Base-by-base conservation (phyloP, 2,329 filamentous ascomycete species). In the Lachnellula hyalina region DNA sequence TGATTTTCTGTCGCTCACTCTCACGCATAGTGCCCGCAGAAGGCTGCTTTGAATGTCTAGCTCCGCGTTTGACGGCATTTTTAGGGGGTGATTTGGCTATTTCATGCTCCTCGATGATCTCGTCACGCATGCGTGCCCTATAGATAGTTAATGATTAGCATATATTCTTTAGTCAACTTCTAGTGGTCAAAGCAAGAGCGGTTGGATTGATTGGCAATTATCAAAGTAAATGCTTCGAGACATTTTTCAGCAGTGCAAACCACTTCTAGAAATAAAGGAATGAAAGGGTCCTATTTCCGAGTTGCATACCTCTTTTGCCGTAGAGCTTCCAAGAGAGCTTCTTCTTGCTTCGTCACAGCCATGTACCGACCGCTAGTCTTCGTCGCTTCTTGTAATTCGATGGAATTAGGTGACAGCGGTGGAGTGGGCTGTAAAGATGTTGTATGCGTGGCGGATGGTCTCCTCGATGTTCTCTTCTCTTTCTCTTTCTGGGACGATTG, bases 261-360 rank as follows among this genome's bases (percentile, higher is more conserved):
- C 1, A 32, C 28, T 28, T 28, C 6, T 32, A 12, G 9, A 32
- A 32, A 12, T 12, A 32, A 32, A 32, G 9, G 28, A 32, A 32
- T 32, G 9, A 4, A 12, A 32, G 28, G 28, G 9, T 11, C 4
- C 11, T 32, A 32, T 32, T 12, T 2, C 28, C 28, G 9, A 32
- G 8, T 32, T 32, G 4, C 28, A 32, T 32, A 32, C 28, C 28
- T 71, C 47, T 77, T 76, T 50, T 72, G 67, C 52, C 78, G 71
- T 67, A 81, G 74, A 2, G 77, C 75, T 61, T 77, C 76, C 3
- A 81, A 66, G 1, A 80, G 69, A 41, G 74, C 70, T 57, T 80
- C 75, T 65, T 81, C 78, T 63, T 80, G 77, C 52, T 75, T 70
- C 0, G 78, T 81, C 25, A 81, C 77, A 14, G 76, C 73, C 67